Percentiles rank a stretch among this genome's conserved stretches.
Conservation (phyloP, 2,329 filamentous ascomycete genomes). For the Apiospora phragmitis region DNA sequence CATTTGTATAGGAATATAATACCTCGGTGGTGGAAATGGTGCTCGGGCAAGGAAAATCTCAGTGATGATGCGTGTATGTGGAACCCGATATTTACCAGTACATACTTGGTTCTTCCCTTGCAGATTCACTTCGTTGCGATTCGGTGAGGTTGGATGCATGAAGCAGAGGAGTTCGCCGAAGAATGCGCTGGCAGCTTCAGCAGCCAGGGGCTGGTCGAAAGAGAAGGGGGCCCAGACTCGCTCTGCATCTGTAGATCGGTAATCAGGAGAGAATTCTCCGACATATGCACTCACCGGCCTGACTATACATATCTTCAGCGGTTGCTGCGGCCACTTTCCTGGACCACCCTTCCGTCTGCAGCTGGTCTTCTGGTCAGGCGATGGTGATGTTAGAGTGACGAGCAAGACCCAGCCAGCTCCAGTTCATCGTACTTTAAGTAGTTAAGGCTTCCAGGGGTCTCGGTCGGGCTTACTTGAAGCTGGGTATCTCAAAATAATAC, state of each 20-base stretch:
- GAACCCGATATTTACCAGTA: neutral
- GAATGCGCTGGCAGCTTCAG: neutral
- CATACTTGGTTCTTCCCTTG: neutral
- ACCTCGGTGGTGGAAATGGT: neutral
- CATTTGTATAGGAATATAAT: neutral
- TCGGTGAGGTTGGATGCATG: neutral
- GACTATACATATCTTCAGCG: neutral
- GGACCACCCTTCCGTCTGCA: too few species aligned
- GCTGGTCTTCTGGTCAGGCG: neutral
- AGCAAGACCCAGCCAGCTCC: neutral
- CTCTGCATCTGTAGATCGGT: neutral
- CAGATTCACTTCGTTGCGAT: neutral
- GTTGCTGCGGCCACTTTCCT: neutral
- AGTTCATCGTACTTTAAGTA: neutral
- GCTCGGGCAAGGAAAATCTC: neutral
- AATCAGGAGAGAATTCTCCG: neutral
- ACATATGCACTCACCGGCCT: neutral
- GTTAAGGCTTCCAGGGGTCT: neutral
- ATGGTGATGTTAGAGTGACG: neutral
- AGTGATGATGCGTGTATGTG: neutral
- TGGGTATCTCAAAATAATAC: neutral
- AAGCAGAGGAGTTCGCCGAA: neutral
- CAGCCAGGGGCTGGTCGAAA: neutral
- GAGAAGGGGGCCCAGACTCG: neutral
- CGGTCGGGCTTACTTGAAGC: neutral